Conservation (phyloP, 331 rosid species). For the Stylosanthes scabra region DNA sequence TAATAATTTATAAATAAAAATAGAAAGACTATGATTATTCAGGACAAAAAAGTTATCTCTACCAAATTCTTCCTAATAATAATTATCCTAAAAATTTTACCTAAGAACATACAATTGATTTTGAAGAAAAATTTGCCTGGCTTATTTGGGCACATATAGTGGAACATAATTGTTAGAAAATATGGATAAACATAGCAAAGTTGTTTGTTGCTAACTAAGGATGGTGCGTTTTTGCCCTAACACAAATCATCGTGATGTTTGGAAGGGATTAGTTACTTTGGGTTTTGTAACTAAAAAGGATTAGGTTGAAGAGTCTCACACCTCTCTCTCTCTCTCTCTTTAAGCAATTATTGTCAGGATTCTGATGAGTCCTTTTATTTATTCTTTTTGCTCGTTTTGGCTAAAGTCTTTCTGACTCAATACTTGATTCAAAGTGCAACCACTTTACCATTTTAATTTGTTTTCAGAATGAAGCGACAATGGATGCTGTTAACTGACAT, state of each 20-base stretch:
- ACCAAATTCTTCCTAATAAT: no score
- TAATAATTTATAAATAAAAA: no score
- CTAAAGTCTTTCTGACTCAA: slow-evolving; percentile 11
- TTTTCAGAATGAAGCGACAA: slow-evolving; percentile 37
- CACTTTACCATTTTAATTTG: slow-evolving; percentile 5
- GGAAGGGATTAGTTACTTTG: slow-evolving; percentile 1
- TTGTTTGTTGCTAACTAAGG: background rate
- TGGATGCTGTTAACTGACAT: slow-evolving; percentile 32
- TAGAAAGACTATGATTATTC: no score
- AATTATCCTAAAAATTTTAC: no score
- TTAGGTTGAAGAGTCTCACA: slow-evolving; percentile 10
- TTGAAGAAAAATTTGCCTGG: background rate
- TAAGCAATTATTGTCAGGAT: background rate
- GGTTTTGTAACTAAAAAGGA: slow-evolving; percentile 4
- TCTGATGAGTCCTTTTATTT: background rate
- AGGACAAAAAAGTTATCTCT: no score
- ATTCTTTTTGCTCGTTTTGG: slow-evolving; percentile 36
- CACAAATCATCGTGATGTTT: background rate
- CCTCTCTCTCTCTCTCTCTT: background rate
- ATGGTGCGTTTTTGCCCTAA: background rate
- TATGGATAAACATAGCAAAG: background rate
- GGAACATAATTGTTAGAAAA: background rate
- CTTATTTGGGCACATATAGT: background rate
- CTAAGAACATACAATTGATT: no score
- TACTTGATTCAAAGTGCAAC: slow-evolving; percentile 26